Evolutionary conservation across 2,329 filamentous ascomycete species (phyloP).

Genomic region (Achaetomium macrosporum): DNA sequence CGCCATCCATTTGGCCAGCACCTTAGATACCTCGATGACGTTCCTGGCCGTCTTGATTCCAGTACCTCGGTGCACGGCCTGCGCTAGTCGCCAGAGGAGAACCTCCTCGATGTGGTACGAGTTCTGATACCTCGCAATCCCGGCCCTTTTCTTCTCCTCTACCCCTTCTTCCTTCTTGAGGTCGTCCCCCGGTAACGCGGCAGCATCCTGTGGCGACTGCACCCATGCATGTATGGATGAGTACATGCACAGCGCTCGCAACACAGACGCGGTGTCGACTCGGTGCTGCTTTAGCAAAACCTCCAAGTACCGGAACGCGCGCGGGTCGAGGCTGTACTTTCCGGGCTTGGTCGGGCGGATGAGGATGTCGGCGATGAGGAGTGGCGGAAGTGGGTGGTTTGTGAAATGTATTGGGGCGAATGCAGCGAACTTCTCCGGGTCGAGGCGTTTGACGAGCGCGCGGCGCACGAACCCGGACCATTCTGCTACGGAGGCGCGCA

Average conservation of each 20-base stretch:
- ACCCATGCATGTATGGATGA: constrained; percentile 44
- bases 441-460: constrained; percentile 48
- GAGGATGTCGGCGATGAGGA: constrained; percentile 51
- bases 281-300: constrained; percentile 46
- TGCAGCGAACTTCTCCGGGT: constrained; percentile 46
- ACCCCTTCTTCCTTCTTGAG: constrained; percentile 18
- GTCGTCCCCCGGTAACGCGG: not conserved
- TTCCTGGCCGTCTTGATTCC: constrained; percentile 42
- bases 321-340: constrained; percentile 50
- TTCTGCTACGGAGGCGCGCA: constrained; percentile 28
- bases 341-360: constrained; percentile 48
- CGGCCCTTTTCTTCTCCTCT: constrained; percentile 14
- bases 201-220: constrained; percentile 11
- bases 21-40: constrained; percentile 44
- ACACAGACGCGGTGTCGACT: constrained; percentile 49
- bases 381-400: constrained; percentile 47
- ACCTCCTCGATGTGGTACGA: constrained; percentile 72
- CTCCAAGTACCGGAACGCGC: constrained; percentile 54
- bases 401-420: constrained; percentile 45
- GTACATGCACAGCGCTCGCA: constrained; percentile 51
- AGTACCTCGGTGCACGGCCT: constrained; percentile 62
- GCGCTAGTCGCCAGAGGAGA: constrained; percentile 87
- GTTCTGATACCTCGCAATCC: constrained; percentile 43
- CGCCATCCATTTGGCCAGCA: constrained; percentile 54
- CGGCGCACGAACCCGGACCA: constrained; percentile 48